Base-by-base conservation (phyloP, 73 alveolate genomes). In the Paramecium sexaurelia region DNA sequence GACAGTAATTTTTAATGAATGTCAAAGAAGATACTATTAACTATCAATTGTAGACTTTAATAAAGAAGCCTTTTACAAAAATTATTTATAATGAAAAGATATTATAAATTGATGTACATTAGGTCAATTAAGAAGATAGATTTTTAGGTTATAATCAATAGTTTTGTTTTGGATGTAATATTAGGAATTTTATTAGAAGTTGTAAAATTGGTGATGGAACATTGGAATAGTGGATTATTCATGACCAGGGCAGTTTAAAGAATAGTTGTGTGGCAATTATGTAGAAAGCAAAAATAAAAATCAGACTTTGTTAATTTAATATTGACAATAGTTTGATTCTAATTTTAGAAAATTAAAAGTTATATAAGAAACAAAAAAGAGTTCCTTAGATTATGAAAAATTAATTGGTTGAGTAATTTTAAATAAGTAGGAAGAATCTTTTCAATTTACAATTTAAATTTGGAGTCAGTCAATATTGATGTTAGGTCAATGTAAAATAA, bases 391-490 rank as follows among this genome's bases (percentile, higher is more conserved):
- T 29, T 29, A 8, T 61, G 26, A 26, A 8, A 15, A 26, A 19
- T 29, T 27, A 61, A 29, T 61, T 61, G n/a, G 19, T 29, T 6
- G 43, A 29, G 5, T 29, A 61, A 61, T 61, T 61, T 32, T 61
- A 15, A 6, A 29, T 10, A 10, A 3, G 51, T 3, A 61, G 26
- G 26, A 61, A 61, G 3, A 61, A 13, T 0, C 22, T 10, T 61
- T 61, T 26, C 7, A 61, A 32, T 61, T 13, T 29, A 45, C 7
- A 61, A 32, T 61, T 61, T 32, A 61, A 61, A 61, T 61, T 61
- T 26, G 83, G 83, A 22, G 83, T 61, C 20, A 61, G 83, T 61
- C 83, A 10, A 29, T 61, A 11, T 32, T 61, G n/a, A 61, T 61
- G 83, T 11, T 61, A 32, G 43, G 43, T 26, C 24, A 61, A 61